Conservation (phyloP, 768 basidiomycete genomes). For the Tubosaeta brunneosetosa region DNA sequence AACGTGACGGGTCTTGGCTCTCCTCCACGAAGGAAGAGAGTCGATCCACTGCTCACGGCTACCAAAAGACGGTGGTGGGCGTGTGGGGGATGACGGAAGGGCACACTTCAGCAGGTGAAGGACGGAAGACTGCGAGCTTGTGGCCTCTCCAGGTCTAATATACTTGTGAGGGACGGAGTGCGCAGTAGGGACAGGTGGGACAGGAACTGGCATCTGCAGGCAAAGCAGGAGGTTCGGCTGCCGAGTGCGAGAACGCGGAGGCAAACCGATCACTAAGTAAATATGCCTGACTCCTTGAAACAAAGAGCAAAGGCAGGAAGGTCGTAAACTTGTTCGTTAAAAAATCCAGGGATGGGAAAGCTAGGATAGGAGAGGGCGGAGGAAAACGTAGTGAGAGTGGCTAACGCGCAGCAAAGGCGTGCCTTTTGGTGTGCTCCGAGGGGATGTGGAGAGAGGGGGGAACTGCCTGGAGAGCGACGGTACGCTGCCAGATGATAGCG, state of each 20-base stretch:
- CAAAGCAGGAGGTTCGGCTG: conserved; percentile 38
- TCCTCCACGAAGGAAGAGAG: conserved; percentile 68
- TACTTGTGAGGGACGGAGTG: conserved; percentile 68
- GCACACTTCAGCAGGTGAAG: conserved; percentile 54
- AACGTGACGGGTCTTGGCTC: conserved; percentile 59
- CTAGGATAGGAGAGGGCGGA: conserved; percentile 27
- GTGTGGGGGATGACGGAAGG: conserved; percentile 55
- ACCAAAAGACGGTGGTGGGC: conserved; percentile 59
- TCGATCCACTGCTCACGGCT: conserved; percentile 71
- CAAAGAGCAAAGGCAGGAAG: conserved; percentile 35
- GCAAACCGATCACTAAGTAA: conserved; percentile 42
- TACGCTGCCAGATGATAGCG: conserved; percentile 12
- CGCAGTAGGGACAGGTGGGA: conserved; percentile 55
- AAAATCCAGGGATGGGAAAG: conserved; percentile 20
- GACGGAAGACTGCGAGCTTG: conserved; percentile 36
- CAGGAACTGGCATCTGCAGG: conserved; percentile 85
- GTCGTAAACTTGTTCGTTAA: conserved; percentile 77
- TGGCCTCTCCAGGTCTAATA: conserved; percentile 39
- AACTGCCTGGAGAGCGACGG: conserved; percentile 18
- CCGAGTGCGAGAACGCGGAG: conserved; percentile 42
- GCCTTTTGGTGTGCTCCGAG: conserved; percentile 61
- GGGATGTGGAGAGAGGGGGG: conserved; percentile 23
- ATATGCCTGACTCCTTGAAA: conserved; percentile 35
- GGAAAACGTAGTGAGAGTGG: conserved; percentile 40
- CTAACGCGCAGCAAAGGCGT: conserved; percentile 92